phyloP scores from a whole-genome alignment of 2,329 filamentous ascomycete species.

The Paecilomyces sp. region DNA sequence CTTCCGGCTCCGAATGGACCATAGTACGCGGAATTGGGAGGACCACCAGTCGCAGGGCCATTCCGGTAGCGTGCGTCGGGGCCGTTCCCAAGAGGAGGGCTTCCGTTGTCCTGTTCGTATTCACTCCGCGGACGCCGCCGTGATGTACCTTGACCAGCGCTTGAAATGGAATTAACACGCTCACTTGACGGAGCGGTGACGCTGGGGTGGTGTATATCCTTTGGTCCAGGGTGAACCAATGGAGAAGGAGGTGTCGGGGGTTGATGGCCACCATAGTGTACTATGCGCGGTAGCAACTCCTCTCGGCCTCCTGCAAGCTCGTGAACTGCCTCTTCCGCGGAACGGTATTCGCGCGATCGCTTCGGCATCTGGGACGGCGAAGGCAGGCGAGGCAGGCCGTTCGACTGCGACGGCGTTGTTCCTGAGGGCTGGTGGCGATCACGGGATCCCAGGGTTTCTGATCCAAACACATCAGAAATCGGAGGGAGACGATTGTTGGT shows the following conservation, averaged over 20 bases:
- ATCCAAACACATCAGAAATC: slow-evolving; percentile 87
- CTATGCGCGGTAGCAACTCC: slow-evolving; percentile 83
- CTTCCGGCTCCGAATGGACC: slow-evolving; percentile 74
- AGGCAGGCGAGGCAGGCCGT: slow-evolving; percentile 60
- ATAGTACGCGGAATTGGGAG: slow-evolving; percentile 35
- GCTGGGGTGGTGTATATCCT: slow-evolving; percentile 16
- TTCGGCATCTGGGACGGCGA: slow-evolving; percentile 60
- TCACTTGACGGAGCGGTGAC: slow-evolving; percentile 59
- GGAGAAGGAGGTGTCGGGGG: slow-evolving; percentile 86
- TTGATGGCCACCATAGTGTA: slow-evolving; percentile 92
- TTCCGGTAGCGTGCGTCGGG: slow-evolving; percentile 43
- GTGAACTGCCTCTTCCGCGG: slow-evolving; percentile 89
- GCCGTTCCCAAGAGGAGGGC: slow-evolving; percentile 73
- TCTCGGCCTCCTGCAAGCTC: slow-evolving; percentile 86
- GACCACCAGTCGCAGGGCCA: slow-evolving; percentile 26
- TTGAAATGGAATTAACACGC: slow-evolving; percentile 41
- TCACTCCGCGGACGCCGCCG: slow-evolving; percentile 77
- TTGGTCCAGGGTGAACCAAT: slow-evolving; percentile 20
- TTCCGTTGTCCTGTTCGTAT: slow-evolving; percentile 82
- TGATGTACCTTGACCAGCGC: slow-evolving; percentile 21
- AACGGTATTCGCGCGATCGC: slow-evolving; percentile 80
- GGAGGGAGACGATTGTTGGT: slow-evolving; percentile 88
- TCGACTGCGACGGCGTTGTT: slow-evolving; percentile 55
- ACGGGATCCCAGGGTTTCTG: slow-evolving; percentile 55
- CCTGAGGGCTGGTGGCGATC: slow-evolving; percentile 32